Conservation (phyloP, 176 grass and related monocot species). For the Olyra latifolia region DNA sequence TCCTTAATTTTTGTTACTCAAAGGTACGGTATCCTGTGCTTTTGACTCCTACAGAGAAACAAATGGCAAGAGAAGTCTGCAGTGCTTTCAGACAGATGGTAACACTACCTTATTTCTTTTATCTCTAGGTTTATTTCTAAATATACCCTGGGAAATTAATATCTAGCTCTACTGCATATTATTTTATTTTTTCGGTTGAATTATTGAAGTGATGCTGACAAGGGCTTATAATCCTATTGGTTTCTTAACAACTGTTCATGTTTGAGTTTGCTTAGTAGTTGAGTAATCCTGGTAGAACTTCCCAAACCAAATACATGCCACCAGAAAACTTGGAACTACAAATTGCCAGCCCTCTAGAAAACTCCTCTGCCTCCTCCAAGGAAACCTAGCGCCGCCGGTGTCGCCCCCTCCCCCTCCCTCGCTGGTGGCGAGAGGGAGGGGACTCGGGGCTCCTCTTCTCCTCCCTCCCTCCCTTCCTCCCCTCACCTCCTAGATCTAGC, state of each 20-base stretch:
- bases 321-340: too few relatives aligned
- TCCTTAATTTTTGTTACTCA: conserved; percentile 35
- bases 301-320: background rate
- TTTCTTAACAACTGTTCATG: background rate
- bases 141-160: conserved; percentile 4
- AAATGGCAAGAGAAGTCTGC: conserved; percentile 96
- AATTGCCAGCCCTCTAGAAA: too few relatives aligned
- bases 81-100: conserved; percentile 91
- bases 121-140: conserved; percentile 18
- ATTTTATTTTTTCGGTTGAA: conserved; percentile 5
- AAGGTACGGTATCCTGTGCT: conserved; percentile 97
- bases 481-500: too few relatives aligned
- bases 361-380: too few relatives aligned
- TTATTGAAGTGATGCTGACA: background rate
- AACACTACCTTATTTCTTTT: conserved; percentile 21
- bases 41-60: conserved; percentile 89
- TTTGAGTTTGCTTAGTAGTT: background rate
- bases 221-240: background rate
- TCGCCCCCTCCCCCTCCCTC: too few relatives aligned
- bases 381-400: too few relatives aligned
- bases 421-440: too few relatives aligned
- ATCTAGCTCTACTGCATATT: background rate
- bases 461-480: too few relatives aligned
- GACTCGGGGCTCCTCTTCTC: too few relatives aligned
- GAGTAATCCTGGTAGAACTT: background rate